Conservation (phyloP, 768 basidiomycete species). For the Macrolepiota dolichaula region DNA sequence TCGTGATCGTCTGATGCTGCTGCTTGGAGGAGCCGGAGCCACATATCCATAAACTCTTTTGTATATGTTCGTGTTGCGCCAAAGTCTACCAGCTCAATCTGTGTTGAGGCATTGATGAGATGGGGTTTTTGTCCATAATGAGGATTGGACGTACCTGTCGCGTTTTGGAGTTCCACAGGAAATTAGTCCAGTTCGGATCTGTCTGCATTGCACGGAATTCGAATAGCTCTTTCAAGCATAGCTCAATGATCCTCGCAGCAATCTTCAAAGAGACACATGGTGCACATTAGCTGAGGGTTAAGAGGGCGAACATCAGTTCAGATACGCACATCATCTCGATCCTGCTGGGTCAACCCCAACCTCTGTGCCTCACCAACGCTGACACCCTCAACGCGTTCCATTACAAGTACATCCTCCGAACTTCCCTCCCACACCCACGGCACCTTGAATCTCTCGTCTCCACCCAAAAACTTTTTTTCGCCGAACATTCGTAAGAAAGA, state of each 20-base stretch:
- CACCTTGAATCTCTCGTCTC: slow-evolving; percentile 69
- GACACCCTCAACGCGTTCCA: slow-evolving; percentile 79
- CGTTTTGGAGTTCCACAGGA: slow-evolving; percentile 76
- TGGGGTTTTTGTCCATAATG: neutral
- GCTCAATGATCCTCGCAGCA: slow-evolving; percentile 71
- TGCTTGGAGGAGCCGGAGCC: slow-evolving; percentile 80
- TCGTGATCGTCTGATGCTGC: slow-evolving; percentile 67
- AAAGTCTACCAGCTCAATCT: slow-evolving; percentile 92
- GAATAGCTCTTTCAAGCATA: slow-evolving; percentile 90
- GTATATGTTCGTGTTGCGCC: slow-evolving; percentile 90
- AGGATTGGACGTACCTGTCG: slow-evolving; percentile 43
- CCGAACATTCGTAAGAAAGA: slow-evolving; percentile 62
- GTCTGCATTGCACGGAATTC: slow-evolving; percentile 94
- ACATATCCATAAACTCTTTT: slow-evolving; percentile 82
- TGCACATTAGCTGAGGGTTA: neutral
- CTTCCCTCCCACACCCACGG: slow-evolving; percentile 86
- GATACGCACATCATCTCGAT: slow-evolving; percentile 65
- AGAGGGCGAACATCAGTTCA: neutral
- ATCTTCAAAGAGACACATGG: slow-evolving; percentile 50
- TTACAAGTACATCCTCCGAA: slow-evolving; percentile 82
- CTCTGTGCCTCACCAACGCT: slow-evolving; percentile 70
- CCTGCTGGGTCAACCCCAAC: slow-evolving; percentile 52
- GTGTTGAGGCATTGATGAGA: neutral
- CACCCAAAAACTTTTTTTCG: slow-evolving; percentile 38
- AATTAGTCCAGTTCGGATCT: slow-evolving; percentile 98